These are phyloP conservation scores for Knoxia roxburghii DNA, from an alignment of 257 asterid genomes.

Conservation along the genomic window DNA sequence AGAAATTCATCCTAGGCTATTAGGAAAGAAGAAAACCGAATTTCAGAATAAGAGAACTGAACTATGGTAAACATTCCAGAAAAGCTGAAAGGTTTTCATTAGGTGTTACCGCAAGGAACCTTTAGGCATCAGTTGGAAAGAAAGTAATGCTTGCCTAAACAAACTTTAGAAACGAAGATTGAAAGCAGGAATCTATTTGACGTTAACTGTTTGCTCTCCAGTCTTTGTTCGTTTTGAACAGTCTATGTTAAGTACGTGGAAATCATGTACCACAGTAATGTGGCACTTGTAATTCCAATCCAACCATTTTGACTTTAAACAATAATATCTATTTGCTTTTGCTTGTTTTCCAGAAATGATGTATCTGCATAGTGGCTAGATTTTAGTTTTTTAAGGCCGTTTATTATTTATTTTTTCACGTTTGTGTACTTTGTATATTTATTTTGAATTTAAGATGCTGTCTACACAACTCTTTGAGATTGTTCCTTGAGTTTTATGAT, in stretches of 20 bases:
- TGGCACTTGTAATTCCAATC: not conserved
- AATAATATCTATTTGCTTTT: not conserved
- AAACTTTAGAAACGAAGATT: too few relatives aligned
- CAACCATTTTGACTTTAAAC: not conserved
- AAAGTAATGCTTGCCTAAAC: too few relatives aligned
- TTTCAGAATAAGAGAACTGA: too few relatives aligned
- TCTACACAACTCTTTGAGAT: not conserved
- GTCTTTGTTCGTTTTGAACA: not conserved
- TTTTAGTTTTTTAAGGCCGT: not conserved
- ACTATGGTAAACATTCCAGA: too few relatives aligned
- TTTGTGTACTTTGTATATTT: not conserved
- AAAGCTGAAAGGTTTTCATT: too few relatives aligned
- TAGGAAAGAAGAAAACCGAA: too few relatives aligned
- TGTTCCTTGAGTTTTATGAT: slow-evolving; percentile 12
- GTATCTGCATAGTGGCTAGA: not conserved
- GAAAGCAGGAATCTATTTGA: too few relatives aligned
- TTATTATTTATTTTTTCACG: not conserved
- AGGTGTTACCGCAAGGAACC: too few relatives aligned
- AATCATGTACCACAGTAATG: not conserved
- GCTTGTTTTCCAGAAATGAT: not conserved
- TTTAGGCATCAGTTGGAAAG: too few relatives aligned
- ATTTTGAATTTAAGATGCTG: not conserved
- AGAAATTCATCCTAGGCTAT: too few relatives aligned
- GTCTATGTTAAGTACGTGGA: not conserved
- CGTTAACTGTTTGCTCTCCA: not conserved